Conservation (phyloP, 306 rosid genomes). For the Delonix regia region DNA sequence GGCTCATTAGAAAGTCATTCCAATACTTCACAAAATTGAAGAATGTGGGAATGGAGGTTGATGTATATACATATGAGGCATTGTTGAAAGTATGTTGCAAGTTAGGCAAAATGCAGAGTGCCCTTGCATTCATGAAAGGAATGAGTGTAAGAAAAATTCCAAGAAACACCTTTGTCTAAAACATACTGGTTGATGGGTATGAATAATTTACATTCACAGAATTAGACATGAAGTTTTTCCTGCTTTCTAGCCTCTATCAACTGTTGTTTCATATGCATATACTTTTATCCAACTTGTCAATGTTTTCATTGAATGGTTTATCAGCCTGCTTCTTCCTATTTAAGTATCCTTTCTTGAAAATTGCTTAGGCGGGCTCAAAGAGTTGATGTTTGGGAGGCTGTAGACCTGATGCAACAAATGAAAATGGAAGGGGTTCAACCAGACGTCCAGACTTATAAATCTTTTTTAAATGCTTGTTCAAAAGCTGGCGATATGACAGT, state of each 20-base stretch:
- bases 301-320: constrained; percentile 3
- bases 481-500: constrained; percentile 98
- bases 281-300: neutral
- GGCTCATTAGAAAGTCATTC: constrained; percentile 91
- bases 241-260: constrained; percentile 13
- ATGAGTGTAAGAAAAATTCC: too few species aligned
- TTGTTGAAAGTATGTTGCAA: too few species aligned
- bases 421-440: constrained; percentile 79
- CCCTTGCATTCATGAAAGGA: too few species aligned
- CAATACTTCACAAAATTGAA: constrained; percentile 74
- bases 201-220: constrained; percentile 56
- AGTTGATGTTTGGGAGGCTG: constrained; percentile 99
- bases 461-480: constrained; percentile 91
- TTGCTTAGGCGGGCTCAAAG: constrained; percentile 88
- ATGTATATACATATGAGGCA: too few species aligned
- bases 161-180: too few species aligned
- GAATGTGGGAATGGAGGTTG: constrained; percentile 81
- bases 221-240: neutral
- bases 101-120: too few species aligned
- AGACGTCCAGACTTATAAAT: constrained; percentile 91
- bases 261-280: constrained; percentile 1
- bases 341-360: constrained; percentile 29
- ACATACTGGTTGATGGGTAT: too few species aligned
- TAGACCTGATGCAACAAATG: constrained; percentile 96
- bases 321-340: constrained; percentile 5